Conservation (phyloP, 176 grass and related monocot species). For the Bolboschoenus planiculmis region DNA sequence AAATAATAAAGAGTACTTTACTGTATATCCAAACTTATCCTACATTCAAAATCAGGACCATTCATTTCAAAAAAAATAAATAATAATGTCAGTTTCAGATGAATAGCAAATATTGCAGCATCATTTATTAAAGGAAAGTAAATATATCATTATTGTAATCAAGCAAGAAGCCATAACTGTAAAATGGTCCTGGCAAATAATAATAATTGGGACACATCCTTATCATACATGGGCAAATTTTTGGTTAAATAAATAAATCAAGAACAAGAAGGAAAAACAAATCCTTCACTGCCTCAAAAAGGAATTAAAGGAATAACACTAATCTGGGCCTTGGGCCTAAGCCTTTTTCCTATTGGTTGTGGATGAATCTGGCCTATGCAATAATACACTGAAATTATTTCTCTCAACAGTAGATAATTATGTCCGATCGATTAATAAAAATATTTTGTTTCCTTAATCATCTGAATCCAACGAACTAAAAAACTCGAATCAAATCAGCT, state of each 20-base stretch:
- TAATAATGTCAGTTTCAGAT: not conserved
- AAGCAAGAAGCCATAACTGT: too few species aligned
- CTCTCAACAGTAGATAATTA: too few species aligned
- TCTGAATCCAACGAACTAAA: too few species aligned
- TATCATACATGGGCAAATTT: not conserved
- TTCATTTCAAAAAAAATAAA: not conserved
- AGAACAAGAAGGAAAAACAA: not conserved
- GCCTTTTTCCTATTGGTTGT: not conserved
- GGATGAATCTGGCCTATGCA: not conserved
- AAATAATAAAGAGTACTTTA: too few species aligned
- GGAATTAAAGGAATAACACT: not conserved
- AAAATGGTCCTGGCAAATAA: too few species aligned
- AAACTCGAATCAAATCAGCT: too few species aligned
- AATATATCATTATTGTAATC: too few species aligned
- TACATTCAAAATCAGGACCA: not conserved
- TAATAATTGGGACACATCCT: not conserved
- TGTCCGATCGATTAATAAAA: too few species aligned
- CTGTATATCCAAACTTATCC: not conserved
- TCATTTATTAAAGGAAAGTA: too few species aligned
- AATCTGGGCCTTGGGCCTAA: not conserved
- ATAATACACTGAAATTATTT: too few species aligned
- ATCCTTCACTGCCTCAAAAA: not conserved
- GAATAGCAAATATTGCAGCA: too few species aligned
- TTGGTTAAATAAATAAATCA: not conserved
- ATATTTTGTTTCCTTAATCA: too few species aligned